These are phyloP conservation scores for Phytophthora lateralis DNA, from an alignment of 352 stramenopile genomes.

Conservation along the genomic window DNA sequence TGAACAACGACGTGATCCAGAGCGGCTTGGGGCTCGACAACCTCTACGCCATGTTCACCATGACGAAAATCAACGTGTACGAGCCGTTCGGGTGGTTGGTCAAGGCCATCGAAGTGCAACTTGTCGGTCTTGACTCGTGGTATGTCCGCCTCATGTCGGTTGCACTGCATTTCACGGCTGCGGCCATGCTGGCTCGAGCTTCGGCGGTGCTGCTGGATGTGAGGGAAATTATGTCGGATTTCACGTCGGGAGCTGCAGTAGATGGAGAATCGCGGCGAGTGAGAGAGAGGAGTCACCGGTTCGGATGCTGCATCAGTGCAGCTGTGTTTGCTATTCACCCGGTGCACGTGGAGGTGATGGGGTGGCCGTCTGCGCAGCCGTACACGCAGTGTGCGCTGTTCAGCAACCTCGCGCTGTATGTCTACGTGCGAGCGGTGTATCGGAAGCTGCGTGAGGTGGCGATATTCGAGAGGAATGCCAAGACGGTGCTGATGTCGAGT, in stretches of 20 bases:
- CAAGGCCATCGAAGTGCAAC: conserved; percentile 52
- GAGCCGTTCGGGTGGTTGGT: conserved; percentile 70
- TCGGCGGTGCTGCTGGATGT: conserved; percentile 36
- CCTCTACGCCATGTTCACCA: conserved; percentile 53
- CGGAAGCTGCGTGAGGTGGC: conserved; percentile 2
- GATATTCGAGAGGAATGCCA: neutral
- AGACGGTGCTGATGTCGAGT: conserved; percentile 5
- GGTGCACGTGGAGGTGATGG: conserved; percentile 68
- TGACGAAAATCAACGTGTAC: conserved; percentile 70
- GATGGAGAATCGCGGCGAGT: neutral
- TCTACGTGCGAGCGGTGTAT: conserved; percentile 27
- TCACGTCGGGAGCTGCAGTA: neutral
- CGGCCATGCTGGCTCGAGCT: conserved; percentile 30
- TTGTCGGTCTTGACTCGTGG: conserved; percentile 44
- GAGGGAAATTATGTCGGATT: conserved; percentile 18
- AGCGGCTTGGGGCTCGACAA: conserved; percentile 34
- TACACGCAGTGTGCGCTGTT: conserved; percentile 68
- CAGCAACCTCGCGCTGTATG: conserved; percentile 44
- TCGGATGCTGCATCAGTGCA: conserved; percentile 47
- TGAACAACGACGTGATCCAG: conserved; percentile 56
- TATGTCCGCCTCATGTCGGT: conserved; percentile 48
- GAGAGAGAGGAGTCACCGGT: conserved; percentile 8
- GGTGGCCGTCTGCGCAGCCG: conserved; percentile 71
- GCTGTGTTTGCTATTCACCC: conserved; percentile 68
- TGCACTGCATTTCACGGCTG: conserved; percentile 44